Conservation (phyloP, 2,329 filamentous ascomycete genomes). For the Fusarium redolens region DNA sequence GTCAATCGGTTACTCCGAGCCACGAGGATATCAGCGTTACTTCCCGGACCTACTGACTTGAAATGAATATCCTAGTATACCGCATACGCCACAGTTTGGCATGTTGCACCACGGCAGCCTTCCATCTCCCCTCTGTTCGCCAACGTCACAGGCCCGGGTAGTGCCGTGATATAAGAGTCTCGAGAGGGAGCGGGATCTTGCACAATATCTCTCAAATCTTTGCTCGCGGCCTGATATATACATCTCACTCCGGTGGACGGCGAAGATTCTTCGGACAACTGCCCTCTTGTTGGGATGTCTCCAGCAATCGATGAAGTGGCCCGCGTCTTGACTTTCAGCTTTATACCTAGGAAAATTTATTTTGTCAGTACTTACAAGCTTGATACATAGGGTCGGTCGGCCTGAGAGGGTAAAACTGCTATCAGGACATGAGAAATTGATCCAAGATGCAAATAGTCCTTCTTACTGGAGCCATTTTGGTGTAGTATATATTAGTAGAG, state of each 20-base stretch:
- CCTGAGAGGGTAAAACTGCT: neutral
- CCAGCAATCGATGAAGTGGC: neutral
- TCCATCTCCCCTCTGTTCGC: neutral
- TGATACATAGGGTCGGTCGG: neutral
- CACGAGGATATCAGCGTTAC: fast-evolving
- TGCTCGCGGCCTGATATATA: neutral
- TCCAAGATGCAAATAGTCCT: fast-evolving
- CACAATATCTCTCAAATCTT: neutral
- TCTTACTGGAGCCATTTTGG: neutral
- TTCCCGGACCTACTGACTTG: neutral
- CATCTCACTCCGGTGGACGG: fast-evolving
- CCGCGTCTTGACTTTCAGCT: neutral
- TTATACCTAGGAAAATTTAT: fast-evolving
- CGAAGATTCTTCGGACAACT: neutral
- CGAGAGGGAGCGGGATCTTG: neutral
- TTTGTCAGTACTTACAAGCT: neutral
- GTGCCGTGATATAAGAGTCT: neutral
- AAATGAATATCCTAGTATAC: neutral
- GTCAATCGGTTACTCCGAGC: fast-evolving
- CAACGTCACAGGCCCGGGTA: neutral
- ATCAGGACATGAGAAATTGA: fast-evolving
- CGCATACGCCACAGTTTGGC: neutral
- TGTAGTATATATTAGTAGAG: neutral
- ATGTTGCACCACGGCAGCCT: neutral
- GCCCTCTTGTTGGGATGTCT: neutral